Evolutionary conservation across 768 basidiomycete species (phyloP).

Genomic region (Daedalea quercina): DNA sequence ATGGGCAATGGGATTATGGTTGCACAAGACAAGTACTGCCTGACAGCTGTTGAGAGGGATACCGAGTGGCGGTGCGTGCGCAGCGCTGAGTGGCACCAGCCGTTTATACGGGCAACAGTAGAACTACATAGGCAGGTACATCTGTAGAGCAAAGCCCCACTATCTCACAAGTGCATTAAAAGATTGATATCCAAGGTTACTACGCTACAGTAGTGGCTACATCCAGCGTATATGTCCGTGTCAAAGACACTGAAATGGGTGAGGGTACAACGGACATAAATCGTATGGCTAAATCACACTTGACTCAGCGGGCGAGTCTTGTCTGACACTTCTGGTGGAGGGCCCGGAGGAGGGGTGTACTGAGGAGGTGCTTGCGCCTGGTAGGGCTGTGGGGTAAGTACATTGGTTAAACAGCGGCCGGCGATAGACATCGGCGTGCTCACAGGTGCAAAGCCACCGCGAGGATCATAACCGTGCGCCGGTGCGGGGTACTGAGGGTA

Average conservation of each 20-base stretch:
- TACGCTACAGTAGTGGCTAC: background rate
- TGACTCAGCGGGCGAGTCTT: background rate
- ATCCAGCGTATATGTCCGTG: background rate
- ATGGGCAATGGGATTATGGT: too few relatives aligned
- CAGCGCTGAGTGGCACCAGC: too few relatives aligned
- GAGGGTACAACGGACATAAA: too few relatives aligned
- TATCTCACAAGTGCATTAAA: too few relatives aligned
- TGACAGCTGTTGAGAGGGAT: too few relatives aligned
- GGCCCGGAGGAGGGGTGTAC: slow-evolving; percentile 9
- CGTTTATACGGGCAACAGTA: too few relatives aligned
- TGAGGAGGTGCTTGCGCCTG: slow-evolving; percentile 1
- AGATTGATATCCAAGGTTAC: background rate
- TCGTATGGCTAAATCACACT: background rate
- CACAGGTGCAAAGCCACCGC: slow-evolving; percentile 10
- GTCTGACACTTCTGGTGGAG: background rate
- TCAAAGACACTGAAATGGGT: too few relatives aligned
- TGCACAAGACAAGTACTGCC: too few relatives aligned
- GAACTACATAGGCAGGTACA: too few relatives aligned
- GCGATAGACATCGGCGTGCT: background rate
- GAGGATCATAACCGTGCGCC: slow-evolving; percentile 4
- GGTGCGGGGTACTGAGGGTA: slow-evolving; percentile 10
- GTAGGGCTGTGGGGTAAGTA: background rate
- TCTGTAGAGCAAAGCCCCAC: too few relatives aligned
- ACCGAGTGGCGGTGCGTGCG: too few relatives aligned
- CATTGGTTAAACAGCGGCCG: background rate